Evolutionary conservation across 768 basidiomycete genomes (phyloP), one percentile per base, ranked within the genome.

Genomic region (Termitomyces sp.): DNA sequence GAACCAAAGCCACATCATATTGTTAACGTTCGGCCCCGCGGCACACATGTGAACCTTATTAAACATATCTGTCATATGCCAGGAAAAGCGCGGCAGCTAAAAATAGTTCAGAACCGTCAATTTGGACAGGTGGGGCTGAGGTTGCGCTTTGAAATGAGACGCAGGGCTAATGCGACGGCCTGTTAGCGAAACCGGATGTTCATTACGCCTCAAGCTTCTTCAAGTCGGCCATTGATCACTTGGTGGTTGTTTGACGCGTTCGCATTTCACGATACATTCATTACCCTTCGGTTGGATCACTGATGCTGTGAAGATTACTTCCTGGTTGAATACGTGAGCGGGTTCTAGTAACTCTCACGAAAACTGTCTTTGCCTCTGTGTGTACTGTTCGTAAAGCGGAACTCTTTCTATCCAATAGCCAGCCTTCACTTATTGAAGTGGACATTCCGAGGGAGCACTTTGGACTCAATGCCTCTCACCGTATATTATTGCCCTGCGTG

Each of bases 381-480:
- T 47, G 56, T 43, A 38, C 20, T 48, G 59, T 58, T 50, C 23
- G 40, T 38, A 38, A 18, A 32, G 9, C 36, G 44, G 26, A 38
- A 43, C 23, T n/a, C 20, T 20, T 35, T 26, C 48, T 43, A 43
- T 51, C 61, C 61, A 62, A 62, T 62, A 57, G 50, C 57, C 50
- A 46, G 30, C 12, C 43, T 33, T 50, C 50, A 47, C 54, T 62
- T 62, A 62, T 62, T 26, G 61, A 59, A 59, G 2, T 26, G 46
- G 18, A 18, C 50, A 33, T n/a, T 49, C 35, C 8, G 49, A 6
- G 16, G 40, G 47, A 35, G 57, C 56, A 40, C 26, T 26, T 35
- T 55, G 28, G n/a, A 36, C 18, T 28, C 40, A 48, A 48, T 55
- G 50, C 54, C 61, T 59, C 57, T 59, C 61, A 55, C 52, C 53